Evolutionary conservation across 495 filamentous ascomycete species (phyloP).

Genomic region (Pyronema domesticum): DNA sequence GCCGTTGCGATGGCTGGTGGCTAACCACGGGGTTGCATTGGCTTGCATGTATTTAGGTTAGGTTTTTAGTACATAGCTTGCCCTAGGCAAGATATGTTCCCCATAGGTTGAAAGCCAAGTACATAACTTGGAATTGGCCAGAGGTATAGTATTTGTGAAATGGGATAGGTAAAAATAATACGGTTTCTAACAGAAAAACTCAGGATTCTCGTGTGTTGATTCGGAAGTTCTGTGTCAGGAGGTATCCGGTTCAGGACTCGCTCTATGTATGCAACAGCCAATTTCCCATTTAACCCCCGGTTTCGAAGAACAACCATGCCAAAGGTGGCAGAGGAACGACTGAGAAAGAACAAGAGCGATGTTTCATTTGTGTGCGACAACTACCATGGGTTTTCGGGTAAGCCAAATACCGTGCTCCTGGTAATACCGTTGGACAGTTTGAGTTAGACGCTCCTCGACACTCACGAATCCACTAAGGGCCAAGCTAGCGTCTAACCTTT

Average conservation of each 20-base stretch:
- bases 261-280: not conserved
- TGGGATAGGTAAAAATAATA: too few relatives aligned
- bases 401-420: not conserved
- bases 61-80: too few relatives aligned
- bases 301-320: not conserved
- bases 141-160: too few relatives aligned
- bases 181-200: not conserved
- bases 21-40: too few relatives aligned
- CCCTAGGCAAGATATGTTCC: too few relatives aligned
- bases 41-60: too few relatives aligned
- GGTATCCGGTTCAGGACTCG: too few relatives aligned
- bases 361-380: not conserved
- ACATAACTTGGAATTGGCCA: too few relatives aligned
- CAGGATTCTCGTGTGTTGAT: not conserved
- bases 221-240: not conserved
- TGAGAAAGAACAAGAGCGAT: too few relatives aligned
- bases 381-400: not conserved
- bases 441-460: not conserved
- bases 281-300: not conserved
- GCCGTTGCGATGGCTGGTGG: constrained; percentile 5
- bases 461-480: not conserved
- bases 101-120: too few relatives aligned
- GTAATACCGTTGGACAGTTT: not conserved
- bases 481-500: not conserved
- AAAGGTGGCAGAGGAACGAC: not conserved